Evolutionary conservation across 169 alveolate genomes (phyloP), one percentile per base, ranked within the genome.

Genomic region (Theileria sp.): DNA sequence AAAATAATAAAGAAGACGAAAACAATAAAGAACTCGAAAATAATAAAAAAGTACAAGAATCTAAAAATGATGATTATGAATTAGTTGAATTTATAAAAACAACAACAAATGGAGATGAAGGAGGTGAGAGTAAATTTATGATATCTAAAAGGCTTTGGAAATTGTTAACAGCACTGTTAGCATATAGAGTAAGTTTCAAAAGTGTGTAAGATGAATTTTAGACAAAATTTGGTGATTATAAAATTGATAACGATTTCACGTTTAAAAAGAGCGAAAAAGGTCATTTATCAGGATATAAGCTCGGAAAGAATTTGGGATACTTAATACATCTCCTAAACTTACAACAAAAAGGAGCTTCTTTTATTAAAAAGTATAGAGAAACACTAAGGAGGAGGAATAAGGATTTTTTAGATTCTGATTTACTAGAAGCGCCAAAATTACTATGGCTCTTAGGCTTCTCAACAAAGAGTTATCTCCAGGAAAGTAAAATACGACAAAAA

Each of bases 381-480:
- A 28, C 21, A 1, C 30, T 56, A 17, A 67, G 70, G 69, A 26
- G 26, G 7, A 19, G 9, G 50, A 69, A 74, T 34, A 60, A 8
- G 23, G 77, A 75, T 5, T 82, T 50, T 73, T 34, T 81, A 8
- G 65, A 50, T n/a, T 21, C 38, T 4, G 88, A 82, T 65, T 34
- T 76, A 7, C 19, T n/a, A 23, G 77, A 82, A 36, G 84, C 88
- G 21, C 84, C 84, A 51, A 71, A 72, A 10, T 58, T 82, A 49
- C 74, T 82, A 30, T 76, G 86, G 86, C 86, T 77, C 15, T 60
- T 82, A 17, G 86, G 86, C 3, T 82, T 82, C 54, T 84, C 88
- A 15, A 73, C 80, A 12, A 61, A 38, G 1, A 66, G 34, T 19
- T 82, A 82, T n/a, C 49, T 82, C 28, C 65, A 76, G 51, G 70